Conservation (phyloP, 2,329 filamentous ascomycete species). For the Coniochaeta ligniaria region DNA sequence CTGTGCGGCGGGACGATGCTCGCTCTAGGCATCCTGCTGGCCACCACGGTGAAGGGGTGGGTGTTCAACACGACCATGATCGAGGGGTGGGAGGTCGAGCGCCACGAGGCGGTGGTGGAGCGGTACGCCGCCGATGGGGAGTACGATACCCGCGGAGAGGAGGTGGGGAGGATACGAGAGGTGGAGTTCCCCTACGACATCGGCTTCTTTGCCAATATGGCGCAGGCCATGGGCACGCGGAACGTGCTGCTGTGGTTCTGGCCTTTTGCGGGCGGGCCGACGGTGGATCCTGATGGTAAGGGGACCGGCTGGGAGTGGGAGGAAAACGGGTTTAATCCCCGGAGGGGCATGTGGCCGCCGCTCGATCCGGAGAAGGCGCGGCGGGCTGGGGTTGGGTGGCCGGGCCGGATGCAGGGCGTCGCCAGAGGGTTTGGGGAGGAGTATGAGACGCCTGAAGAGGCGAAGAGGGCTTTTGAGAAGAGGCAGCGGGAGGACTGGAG, state of each 20-base stretch:
- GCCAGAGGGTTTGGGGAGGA: slow-evolving; percentile 11
- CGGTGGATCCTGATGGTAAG: slow-evolving; percentile 25
- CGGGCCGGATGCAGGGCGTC: slow-evolving; percentile 16
- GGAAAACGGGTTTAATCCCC: slow-evolving; percentile 71
- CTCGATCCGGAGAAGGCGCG: slow-evolving; percentile 54
- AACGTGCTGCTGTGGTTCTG: slow-evolving; percentile 64
- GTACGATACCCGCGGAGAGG: slow-evolving; percentile 26
- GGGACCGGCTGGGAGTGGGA: slow-evolving; percentile 55
- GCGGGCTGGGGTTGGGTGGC: slow-evolving; percentile 30
- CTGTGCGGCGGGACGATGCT: slow-evolving; percentile 53
- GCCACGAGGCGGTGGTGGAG: slow-evolving; percentile 50
- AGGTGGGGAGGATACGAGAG: slow-evolving; percentile 32
- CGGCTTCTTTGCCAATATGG: slow-evolving; percentile 66
- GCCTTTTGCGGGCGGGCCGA: slow-evolving; percentile 52
- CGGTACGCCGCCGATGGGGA: slow-evolving; percentile 23
- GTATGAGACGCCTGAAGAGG: slow-evolving; percentile 33
- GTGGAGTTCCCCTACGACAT: slow-evolving; percentile 81
- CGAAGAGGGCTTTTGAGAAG: slow-evolving; percentile 39
- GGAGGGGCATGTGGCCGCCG: slow-evolving; percentile 54
- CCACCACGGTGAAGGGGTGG: slow-evolving; percentile 55
- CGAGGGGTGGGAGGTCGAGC: slow-evolving; percentile 67
- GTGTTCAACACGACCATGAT: slow-evolving; percentile 71
- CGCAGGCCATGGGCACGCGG: slow-evolving; percentile 64
- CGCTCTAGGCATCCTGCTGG: slow-evolving; percentile 56
- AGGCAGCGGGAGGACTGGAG: slow-evolving; percentile 41